Percentiles rank a stretch among this genome's conserved stretches.
Conservation (phyloP, 2,329 filamentous ascomycete species). For the Myriosclerotinia curreyana region DNA sequence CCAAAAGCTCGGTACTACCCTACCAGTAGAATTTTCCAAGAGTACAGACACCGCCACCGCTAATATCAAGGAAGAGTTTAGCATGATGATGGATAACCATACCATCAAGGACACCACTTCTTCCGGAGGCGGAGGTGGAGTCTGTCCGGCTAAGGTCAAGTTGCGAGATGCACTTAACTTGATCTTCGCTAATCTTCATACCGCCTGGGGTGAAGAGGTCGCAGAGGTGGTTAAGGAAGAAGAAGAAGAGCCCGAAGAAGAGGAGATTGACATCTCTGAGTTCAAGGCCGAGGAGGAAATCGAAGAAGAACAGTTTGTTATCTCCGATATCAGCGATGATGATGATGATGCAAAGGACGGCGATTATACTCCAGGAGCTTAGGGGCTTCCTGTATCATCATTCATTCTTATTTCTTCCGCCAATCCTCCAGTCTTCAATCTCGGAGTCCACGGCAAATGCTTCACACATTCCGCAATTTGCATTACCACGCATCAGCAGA, state of each 20-base stretch:
- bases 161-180: not conserved
- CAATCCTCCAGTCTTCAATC: too few species aligned
- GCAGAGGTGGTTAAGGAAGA: not conserved
- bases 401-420: too few species aligned
- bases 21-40: not conserved
- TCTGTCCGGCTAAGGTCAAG: not conserved
- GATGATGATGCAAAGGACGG: not conserved
- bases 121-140: not conserved
- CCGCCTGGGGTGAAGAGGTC: not conserved
- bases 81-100: constrained; percentile 11
- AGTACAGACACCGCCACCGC: not conserved
- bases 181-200: not conserved
- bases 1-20: not conserved
- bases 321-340: too few species aligned
- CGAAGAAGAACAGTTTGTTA: not conserved
- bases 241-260: not conserved
- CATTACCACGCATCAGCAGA: too few species aligned
- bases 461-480: too few species aligned
- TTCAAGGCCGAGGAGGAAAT: not conserved
- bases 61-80: not conserved
- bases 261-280: not conserved
- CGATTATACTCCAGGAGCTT: not conserved
- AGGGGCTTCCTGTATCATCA: not conserved
- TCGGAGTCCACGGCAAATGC: too few species aligned
- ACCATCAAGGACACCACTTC: not conserved